Conservation (phyloP, 2,329 filamentous ascomycete species). For the Bipolaris sorokiniana region DNA sequence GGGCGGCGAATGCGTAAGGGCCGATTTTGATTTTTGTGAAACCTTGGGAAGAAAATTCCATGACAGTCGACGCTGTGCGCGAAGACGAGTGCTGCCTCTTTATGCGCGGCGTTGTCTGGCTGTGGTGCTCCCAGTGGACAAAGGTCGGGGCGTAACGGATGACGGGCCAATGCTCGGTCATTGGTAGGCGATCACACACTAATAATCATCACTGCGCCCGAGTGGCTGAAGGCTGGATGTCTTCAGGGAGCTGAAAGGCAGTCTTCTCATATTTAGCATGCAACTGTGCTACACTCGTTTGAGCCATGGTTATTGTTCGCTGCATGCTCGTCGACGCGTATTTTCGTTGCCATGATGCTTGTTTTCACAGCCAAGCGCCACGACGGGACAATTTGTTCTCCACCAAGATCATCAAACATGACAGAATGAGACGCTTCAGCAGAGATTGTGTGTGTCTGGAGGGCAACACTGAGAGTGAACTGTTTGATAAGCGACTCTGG, state of each 20-base stretch:
- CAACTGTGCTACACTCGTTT: too few species aligned
- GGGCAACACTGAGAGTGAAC: background rate
- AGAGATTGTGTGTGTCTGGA: background rate
- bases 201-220: constrained; percentile 5
- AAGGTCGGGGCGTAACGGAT: constrained; percentile 1
- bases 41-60: background rate
- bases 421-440: background rate
- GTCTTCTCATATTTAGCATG: background rate
- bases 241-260: background rate
- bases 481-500: background rate
- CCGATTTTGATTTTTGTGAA: background rate
- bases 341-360: background rate
- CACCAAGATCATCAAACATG: background rate
- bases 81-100: background rate
- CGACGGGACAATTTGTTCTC: background rate
- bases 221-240: constrained; percentile 1
- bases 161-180: background rate
- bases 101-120: background rate
- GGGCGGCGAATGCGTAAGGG: background rate
- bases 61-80: background rate
- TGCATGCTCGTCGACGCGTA: background rate
- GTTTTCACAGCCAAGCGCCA: constrained; percentile 1
- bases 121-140: background rate
- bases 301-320: background rate
- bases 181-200: constrained; percentile 4